Evolutionary conservation across 169 alveolate species (phyloP), one percentile per base, ranked within the genome.

Genomic region (Hepatocystis sp.): DNA sequence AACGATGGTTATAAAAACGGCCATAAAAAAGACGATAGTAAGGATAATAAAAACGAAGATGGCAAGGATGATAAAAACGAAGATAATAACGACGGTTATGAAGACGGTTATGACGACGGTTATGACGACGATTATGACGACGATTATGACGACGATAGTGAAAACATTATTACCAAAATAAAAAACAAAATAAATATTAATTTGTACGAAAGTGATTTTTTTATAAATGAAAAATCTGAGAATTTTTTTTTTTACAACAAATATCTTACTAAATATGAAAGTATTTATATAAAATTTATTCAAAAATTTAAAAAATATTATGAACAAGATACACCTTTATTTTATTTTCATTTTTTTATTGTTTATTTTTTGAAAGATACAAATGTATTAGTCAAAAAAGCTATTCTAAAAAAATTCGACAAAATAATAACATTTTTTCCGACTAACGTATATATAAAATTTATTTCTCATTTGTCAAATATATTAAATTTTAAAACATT

Each of bases 361-460:
- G 56, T 23, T 13, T 76, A 76, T 39, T 76, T 76, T 58, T 76
- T 76, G 28, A 76, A 51, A 34, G 88, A 76, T 76, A 25, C 76
- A 28, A 76, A 76, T 25, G 88, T 76, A 39, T 63, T 76, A 39
- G 88, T 76, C 44, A 76, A 76, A 51, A 76, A 76, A 23, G 76
- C 88, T 4, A 76, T 76, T 23, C 55, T 76, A 44, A 76, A 76
- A 51, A 76, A 51, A 46, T 76, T 58, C 51, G 88, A 76, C 13
- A 58, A 58, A 44, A 56, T 76, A 28, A 13, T 76, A 25, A 27
- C 25, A 1, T 63, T 76, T 19, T 76, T 76, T 52, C 88, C 88
- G 13, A 4, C 10, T 13, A 2, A 15, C 4, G 55, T 56, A 27
- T 63, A 76, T 27, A 42, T n/a, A 13, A 47, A 44, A 4, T 64